These are phyloP conservation scores for Yarrowia sp. DNA, from an alignment of 805 yeast species.

Conservation along the genomic window DNA sequence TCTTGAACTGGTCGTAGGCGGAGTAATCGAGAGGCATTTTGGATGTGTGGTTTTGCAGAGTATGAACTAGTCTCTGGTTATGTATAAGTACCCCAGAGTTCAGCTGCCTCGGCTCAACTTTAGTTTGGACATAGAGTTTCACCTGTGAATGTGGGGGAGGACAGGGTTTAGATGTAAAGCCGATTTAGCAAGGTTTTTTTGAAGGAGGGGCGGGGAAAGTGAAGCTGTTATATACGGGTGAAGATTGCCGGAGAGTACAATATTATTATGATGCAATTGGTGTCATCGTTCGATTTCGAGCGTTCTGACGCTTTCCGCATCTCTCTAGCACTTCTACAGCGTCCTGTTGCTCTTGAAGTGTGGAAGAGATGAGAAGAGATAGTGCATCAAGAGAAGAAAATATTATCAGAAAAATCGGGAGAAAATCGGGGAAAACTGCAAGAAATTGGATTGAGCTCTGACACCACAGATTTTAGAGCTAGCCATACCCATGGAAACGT, in stretches of 20 bases:
- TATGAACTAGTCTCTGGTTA: background rate
- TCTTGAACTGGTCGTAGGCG: slow-evolving; percentile 45
- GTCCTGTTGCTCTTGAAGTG: background rate
- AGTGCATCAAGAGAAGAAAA: too few species aligned
- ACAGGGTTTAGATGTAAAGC: slow-evolving; percentile 6
- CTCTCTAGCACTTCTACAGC: background rate
- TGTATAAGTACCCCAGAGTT: slow-evolving; percentile 27
- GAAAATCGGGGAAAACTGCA: background rate
- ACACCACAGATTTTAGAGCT: too few species aligned
- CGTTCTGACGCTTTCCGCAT: background rate
- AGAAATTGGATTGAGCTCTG: background rate
- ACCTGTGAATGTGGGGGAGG: slow-evolving; percentile 26
- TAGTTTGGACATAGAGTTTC: background rate
- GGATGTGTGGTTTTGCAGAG: background rate
- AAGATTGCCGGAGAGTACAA: too few species aligned
- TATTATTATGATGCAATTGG: too few species aligned
- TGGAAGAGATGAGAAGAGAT: too few species aligned
- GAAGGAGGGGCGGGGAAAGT: background rate
- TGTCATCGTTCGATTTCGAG: too few species aligned
- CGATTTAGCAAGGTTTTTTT: slow-evolving; percentile 22
- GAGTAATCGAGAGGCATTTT: slow-evolving; percentile 40
- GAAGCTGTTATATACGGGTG: too few species aligned
- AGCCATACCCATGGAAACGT: too few species aligned
- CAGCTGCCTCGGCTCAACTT: slow-evolving; percentile 37
- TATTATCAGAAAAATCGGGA: too few species aligned